Evolutionary conservation across 441 rosid species (phyloP), one percentile per base, ranked within the genome.

Genomic region (Euphorbia corollata): DNA sequence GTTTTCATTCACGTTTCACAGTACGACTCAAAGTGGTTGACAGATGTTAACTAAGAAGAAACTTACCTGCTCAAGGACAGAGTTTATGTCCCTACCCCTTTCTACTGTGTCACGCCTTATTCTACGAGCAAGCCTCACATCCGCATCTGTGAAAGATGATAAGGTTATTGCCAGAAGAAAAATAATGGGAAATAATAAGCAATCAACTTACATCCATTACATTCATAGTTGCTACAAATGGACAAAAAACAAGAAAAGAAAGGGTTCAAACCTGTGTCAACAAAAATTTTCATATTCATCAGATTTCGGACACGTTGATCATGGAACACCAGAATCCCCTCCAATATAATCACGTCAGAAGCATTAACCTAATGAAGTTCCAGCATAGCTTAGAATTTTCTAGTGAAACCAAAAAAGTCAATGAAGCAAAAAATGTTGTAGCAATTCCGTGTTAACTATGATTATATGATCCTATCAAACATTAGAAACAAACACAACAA

Each of bases 81-180:
- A 89, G 75, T 81, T 76, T 68, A 91, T 72, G 71, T 89, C 98
- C 79, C 98, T 82, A 63, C 96, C 95, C 86, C 96, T 86, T 81
- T 87, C 90, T 77, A 87, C 90, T 0, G 88, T 91, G 75, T 89
- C 98, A 76, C 96, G 90, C 68, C 91, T 83, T 77, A 91, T 87
- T 83, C 98, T 84, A 34, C 96, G 91, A 80, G 96, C 94, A 79
- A 91, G 95, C 81, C 98, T 87, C 79, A 91, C 98, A 78, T 91
- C 98, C 68, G 96, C 96, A 89, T 91, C 98, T 91, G 80, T 45
- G 78, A 78, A 45, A 87, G 82, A 79, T 13, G 54, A 80, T 78
- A 34, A 73, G 73, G 20, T 61, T 59, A 75, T 59, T 12, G 71
- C 73, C 39, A 72, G 36, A 74, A 55, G 38, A 48, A 60, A 72